phyloP scores from a whole-genome alignment of 2,329 filamentous ascomycete species.

The Aspergillus felis region DNA sequence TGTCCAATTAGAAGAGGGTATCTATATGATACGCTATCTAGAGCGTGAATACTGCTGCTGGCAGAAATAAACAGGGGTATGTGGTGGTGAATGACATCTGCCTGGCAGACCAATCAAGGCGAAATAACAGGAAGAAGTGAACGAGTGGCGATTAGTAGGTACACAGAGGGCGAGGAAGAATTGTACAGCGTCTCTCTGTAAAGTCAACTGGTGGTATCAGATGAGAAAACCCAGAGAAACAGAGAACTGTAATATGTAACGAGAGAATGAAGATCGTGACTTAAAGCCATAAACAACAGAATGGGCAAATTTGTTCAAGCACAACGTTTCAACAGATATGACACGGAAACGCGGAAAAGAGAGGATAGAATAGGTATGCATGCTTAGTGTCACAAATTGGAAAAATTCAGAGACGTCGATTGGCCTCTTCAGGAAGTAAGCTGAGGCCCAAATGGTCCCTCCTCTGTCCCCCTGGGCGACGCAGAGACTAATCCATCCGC shows the following conservation, averaged over 20 bases:
- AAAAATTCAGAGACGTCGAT: background rate
- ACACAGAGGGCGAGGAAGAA: background rate
- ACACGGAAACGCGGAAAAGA: slow-evolving; percentile 5
- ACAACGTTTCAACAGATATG: background rate
- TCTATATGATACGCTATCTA: slow-evolving; percentile 9
- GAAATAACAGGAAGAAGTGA: slow-evolving; percentile 6
- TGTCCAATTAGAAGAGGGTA: slow-evolving; percentile 13
- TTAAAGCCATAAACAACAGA: slow-evolving; percentile 4
- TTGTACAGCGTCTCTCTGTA: slow-evolving; percentile 12
- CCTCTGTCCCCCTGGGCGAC: slow-evolving; percentile 27
- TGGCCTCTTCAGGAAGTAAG: slow-evolving; percentile 17
- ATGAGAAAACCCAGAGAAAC: background rate
- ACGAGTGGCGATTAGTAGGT: slow-evolving; percentile 1
- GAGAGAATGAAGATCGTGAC: slow-evolving; percentile 3
- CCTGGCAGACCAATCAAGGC: slow-evolving; percentile 1
- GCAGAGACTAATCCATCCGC: slow-evolving; percentile 38
- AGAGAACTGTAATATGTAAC: background rate
- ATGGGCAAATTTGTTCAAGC: background rate
- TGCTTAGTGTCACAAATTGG: background rate
- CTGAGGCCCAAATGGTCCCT: slow-evolving; percentile 31
- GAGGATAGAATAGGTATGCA: slow-evolving; percentile 6
- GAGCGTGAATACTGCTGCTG: background rate
- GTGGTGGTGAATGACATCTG: background rate
- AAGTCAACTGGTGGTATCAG: slow-evolving; percentile 16
- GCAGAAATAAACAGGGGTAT: slow-evolving; percentile 1